Conservation (phyloP, 768 basidiomycete species). For the Panaeolus cyanescens region DNA sequence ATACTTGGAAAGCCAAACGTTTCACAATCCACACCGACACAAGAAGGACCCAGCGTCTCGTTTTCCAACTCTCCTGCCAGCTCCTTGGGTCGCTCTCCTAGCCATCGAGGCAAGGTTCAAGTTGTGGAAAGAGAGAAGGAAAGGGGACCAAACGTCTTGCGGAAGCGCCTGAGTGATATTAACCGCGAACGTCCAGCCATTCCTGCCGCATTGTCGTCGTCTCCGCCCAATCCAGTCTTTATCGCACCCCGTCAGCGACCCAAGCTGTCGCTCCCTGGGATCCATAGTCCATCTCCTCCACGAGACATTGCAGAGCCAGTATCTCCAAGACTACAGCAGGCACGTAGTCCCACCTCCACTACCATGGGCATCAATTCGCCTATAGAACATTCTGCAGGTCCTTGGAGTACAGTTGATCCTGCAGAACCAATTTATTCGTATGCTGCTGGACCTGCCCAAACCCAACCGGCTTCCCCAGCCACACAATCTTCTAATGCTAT, state of each 20-base stretch:
- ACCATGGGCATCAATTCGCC: neutral
- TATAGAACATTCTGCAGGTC: neutral
- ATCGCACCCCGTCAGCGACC: conserved; percentile 21
- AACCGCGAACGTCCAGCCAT: neutral
- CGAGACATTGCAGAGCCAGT: neutral
- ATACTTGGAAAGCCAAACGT: neutral
- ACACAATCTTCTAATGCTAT: conserved; percentile 9
- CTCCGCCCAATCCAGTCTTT: neutral
- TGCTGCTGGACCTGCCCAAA: neutral
- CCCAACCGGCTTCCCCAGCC: neutral
- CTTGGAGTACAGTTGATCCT: neutral
- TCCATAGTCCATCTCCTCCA: neutral
- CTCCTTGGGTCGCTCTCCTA: neutral
- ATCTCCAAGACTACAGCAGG: neutral
- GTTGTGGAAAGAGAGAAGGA: neutral
- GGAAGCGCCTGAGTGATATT: conserved; percentile 9
- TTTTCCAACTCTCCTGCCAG: neutral
- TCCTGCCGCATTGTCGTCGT: neutral
- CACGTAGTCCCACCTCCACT: neutral
- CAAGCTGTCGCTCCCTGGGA: conserved; percentile 29
- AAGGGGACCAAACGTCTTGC: neutral
- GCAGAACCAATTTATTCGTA: neutral
- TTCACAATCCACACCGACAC: neutral
- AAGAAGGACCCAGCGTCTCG: neutral
- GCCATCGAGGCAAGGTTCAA: neutral